These are phyloP conservation scores for Carex arenaria DNA, from an alignment of 202 grass and related monocot genomes.

Conservation along the genomic window DNA sequence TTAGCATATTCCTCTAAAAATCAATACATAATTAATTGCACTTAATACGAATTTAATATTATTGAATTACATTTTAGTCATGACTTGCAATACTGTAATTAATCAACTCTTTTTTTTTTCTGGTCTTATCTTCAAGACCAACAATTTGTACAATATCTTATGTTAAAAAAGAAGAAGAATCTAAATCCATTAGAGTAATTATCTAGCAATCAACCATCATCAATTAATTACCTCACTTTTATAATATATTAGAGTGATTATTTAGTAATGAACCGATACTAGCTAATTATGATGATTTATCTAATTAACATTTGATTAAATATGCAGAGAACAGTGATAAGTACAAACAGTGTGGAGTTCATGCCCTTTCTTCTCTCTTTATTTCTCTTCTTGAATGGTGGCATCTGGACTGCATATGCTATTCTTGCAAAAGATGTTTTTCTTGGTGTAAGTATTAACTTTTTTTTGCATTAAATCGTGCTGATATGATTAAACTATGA, in stretches of 20 bases:
- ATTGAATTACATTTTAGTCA: constrained; percentile 15
- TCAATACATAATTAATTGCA: too few relatives aligned
- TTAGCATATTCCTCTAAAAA: too few relatives aligned
- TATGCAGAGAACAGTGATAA: constrained; percentile 45
- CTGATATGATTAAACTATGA: background rate
- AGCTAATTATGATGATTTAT: background rate
- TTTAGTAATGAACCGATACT: background rate
- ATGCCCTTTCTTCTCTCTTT: constrained; percentile 66
- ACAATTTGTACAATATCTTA: too few relatives aligned
- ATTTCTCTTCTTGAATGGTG: constrained; percentile 62
- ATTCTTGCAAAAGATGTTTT: constrained; percentile 50
- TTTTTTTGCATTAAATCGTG: background rate
- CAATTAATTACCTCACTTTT: background rate
- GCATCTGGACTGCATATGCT: constrained; percentile 49
- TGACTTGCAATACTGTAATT: constrained; percentile 28
- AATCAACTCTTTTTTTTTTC: background rate
- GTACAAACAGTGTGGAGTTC: constrained; percentile 45
- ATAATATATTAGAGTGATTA: background rate
- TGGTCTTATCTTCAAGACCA: too few relatives aligned
- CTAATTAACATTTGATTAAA: background rate
- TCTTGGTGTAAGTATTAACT: constrained; percentile 33
- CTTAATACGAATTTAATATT: too few relatives aligned
- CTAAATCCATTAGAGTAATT: too few relatives aligned
- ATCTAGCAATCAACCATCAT: background rate
- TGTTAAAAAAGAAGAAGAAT: too few relatives aligned